These are phyloP conservation scores for Saccharomycopsis phalli DNA, from an alignment of 1,139 yeast species.

Conservation along the genomic window DNA sequence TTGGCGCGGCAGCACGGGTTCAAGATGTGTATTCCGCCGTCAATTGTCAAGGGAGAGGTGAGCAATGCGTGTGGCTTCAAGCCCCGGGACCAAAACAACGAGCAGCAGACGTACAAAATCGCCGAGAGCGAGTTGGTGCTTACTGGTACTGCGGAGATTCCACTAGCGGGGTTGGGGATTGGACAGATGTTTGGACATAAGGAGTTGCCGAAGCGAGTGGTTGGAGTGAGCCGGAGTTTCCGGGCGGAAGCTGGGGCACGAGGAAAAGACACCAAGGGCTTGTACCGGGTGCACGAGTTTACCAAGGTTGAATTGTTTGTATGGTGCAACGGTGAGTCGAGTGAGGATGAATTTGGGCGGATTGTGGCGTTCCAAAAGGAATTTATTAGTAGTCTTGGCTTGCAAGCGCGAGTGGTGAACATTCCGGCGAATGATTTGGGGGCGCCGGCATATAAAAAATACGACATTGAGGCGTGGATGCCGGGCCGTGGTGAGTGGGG, in stretches of 20 bases:
- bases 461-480: slow-evolving; percentile 97
- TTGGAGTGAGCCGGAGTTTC: slow-evolving; percentile 80
- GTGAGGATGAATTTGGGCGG: slow-evolving; percentile 41
- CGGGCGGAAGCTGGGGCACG: slow-evolving; percentile 98
- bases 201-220: slow-evolving; percentile 48
- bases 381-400: slow-evolving; percentile 57
- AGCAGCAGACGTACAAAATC: slow-evolving; percentile 72
- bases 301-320: slow-evolving; percentile 93
- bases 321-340: slow-evolving; percentile 45
- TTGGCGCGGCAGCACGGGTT: slow-evolving; percentile 64
- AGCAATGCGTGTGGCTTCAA: slow-evolving; percentile 90
- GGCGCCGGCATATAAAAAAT: slow-evolving; percentile 85
- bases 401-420: slow-evolving; percentile 71
- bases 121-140: slow-evolving; percentile 45
- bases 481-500: slow-evolving; percentile 95
- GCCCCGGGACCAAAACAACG: slow-evolving; percentile 85
- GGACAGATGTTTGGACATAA: slow-evolving; percentile 33
- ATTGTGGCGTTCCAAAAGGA: slow-evolving; percentile 58
- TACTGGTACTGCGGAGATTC: slow-evolving; percentile 94
- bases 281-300: slow-evolving; percentile 94
- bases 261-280: slow-evolving; percentile 86
- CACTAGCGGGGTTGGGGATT: slow-evolving; percentile 69
- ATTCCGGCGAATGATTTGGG: slow-evolving; percentile 93
- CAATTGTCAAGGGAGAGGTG: slow-evolving; percentile 70
- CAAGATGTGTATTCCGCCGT: slow-evolving; percentile 69